These are phyloP conservation scores for Apium graveolens DNA, from an alignment of 129 eudicot species.

Conservation along the genomic window DNA sequence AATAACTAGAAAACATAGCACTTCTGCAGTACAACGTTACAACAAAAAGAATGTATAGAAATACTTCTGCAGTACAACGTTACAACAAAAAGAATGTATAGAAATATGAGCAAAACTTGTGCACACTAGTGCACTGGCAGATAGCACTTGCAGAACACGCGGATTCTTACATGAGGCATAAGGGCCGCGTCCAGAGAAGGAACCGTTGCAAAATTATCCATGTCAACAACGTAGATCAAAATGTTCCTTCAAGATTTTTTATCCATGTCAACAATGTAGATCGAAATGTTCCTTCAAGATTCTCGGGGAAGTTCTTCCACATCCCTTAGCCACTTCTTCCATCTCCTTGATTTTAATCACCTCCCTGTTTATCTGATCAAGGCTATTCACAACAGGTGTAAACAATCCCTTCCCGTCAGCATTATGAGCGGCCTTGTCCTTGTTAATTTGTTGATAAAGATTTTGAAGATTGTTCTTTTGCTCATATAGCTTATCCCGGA, in stretches of 20 bases:
- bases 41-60: not conserved
- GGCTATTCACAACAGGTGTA: slow-evolving; percentile 31
- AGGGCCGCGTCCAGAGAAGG: not conserved
- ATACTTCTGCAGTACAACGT: not conserved
- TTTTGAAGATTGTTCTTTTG: slow-evolving; percentile 48
- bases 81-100: not conserved
- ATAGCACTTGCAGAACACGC: slow-evolving; percentile 35
- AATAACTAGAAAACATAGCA: not conserved
- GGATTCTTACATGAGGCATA: slow-evolving; percentile 26
- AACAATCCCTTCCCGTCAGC: slow-evolving; percentile 27
- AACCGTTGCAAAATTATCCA: not conserved
- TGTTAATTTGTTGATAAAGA: slow-evolving; percentile 52
- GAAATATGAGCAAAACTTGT: not conserved
- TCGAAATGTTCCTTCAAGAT: slow-evolving; percentile 61
- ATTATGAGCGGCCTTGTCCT: slow-evolving; percentile 38
- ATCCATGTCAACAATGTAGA: slow-evolving; percentile 22
- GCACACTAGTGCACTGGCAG: not conserved
- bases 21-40: not conserved
- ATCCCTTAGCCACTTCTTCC: slow-evolving; percentile 63
- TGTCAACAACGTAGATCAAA: no score
- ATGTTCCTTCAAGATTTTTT: no score
- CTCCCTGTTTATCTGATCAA: slow-evolving; percentile 51
- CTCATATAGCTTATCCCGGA: slow-evolving; percentile 42
- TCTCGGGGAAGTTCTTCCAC: slow-evolving; percentile 50
- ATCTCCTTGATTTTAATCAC: slow-evolving; percentile 44